Evolutionary conservation across 1,139 yeast species (phyloP), one percentile per base, ranked within the genome.

Genomic region (Cylindricascospora bacillispora): DNA sequence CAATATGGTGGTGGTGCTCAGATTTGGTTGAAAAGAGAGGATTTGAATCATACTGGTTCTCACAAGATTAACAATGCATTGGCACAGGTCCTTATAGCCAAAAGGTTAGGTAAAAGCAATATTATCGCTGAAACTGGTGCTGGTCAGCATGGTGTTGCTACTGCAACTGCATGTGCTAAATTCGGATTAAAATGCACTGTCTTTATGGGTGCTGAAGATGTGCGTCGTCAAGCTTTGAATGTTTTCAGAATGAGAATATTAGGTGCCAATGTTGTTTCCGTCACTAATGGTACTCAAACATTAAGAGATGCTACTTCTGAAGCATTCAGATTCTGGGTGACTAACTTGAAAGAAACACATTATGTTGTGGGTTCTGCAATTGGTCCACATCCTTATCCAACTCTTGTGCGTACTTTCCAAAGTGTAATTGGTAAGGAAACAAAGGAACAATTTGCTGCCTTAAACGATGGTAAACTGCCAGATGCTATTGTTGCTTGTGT

Each of bases 111-210:
- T 29, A 89, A 89, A 64, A 74, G 64, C 38, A 75, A 80, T 46
- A 73, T 89, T 38, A 89, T 89, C 54, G 99, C 99, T 26, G 99
- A 89, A 63, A 89, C 99, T 26, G 99, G 99, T 58, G 99, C 99
- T 32, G 99, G 99, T 40, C 99, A 89, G 64, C 99, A 89, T 55
- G 99, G 99, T 63, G 99, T 89, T 26, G 99, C 99, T 27, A 89
- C 98, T 35, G 99, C 99, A 18, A 89, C 98, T 34, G 97, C 94
- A 0, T 86, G 95, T 62, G 99, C 99, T 43, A 92, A 89, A 57
- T 89, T 89, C 47, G 98, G 98, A 31, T 57, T 89, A 59, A 73
- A 80, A 53, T 89, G 98, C 64, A 82, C 83, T n/a, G 93, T 89
- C 22, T 89, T 73, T 52, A 89, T 89, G 99, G 99, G 99, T 39